Conservation (phyloP, 2,329 filamentous ascomycete genomes). For the Xylaria sp. region DNA sequence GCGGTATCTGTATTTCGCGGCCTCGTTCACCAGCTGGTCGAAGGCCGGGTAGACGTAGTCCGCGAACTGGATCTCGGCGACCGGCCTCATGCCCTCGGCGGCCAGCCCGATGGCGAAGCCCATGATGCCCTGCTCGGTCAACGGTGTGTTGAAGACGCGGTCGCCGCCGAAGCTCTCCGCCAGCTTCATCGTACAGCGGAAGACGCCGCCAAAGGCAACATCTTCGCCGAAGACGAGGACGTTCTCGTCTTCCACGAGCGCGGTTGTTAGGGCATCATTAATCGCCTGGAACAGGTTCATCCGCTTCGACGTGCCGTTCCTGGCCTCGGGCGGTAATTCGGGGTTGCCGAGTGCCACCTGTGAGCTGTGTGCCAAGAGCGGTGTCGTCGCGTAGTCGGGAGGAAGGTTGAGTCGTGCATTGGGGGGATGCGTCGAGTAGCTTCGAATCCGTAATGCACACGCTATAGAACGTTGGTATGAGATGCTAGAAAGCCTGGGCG, state of each 20-base stretch:
- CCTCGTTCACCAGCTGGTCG: conserved; percentile 93
- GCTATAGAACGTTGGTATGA: conserved; percentile 4
- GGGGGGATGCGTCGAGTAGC: conserved; percentile 60
- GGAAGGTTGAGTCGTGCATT: conserved; percentile 77
- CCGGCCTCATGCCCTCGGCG: conserved; percentile 86
- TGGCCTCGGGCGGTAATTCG: conserved; percentile 69
- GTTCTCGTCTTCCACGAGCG: conserved; percentile 79
- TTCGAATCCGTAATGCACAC: conserved; percentile 16
- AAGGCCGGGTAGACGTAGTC: conserved; percentile 94
- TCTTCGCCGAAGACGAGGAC: conserved; percentile 95
- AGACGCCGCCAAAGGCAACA: conserved; percentile 95
- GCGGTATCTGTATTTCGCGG: conserved; percentile 83
- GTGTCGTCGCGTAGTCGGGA: conserved; percentile 81
- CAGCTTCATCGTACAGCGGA: conserved; percentile 90
- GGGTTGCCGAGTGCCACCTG: conserved; percentile 70
- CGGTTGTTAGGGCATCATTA: conserved; percentile 84
- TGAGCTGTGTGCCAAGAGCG: conserved; percentile 79
- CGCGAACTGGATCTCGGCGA: conserved; percentile 95
- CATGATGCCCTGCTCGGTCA: conserved; percentile 92
- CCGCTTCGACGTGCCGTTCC: conserved; percentile 74
- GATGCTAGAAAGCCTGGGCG: conserved; percentile 14
- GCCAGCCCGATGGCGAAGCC: conserved; percentile 92
- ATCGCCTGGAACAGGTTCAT: conserved; percentile 95
- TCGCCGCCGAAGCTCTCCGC: conserved; percentile 84
- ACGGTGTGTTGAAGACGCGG: conserved; percentile 92